Evolutionary conservation across 2,329 filamentous ascomycete species (phyloP), one percentile per base, ranked within the genome.

Genomic region (Fusarium coicis): DNA sequence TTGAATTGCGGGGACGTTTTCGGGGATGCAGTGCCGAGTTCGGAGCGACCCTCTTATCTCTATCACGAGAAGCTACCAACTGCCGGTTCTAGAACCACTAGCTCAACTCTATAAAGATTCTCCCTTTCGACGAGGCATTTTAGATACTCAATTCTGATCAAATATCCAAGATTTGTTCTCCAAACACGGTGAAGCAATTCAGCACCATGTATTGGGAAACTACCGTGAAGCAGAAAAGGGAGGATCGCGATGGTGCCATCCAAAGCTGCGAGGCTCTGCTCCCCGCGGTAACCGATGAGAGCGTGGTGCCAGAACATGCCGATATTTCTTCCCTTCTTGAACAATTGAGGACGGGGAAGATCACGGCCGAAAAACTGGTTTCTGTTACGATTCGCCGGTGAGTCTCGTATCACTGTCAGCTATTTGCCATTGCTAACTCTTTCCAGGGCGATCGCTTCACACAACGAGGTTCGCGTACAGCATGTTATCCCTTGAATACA

Each of bases 331-430:
- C 21, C 5, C 44, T 53, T 28, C 18, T 30, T 8, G 21, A 14
- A 2, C 7, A 32, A 12, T 34, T 59, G 21, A 32, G 5, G 2
- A 39, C 18, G 3, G 28, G 56, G 2, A n/a, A 40, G 10, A n/a
- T 53, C 7, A 53, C 56, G 34, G 46, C 56, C 9, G 56, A 53
- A 7, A 14, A 28, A n/a, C 11, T 59, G 2, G n/a, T 53, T 10
- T 53, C 46, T 16, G 18, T 7, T 2, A 59, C 56, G 0, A 59
- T 59, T 1, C 34, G 44, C 14, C 40, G 56, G 56, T 59, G 21
- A 10, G 4, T 0, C 2, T 2, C 23, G 18, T 10, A 10, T 14
- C 5, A 5, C 30, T n/a, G 4, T 12, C 7, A 18, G 19, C 4
- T 14, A 18, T 0, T 7, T 39, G 19, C 2, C 21, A 19, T 39